Evolutionary conservation across 2,329 filamentous ascomycete species (phyloP), one percentile per base, ranked within the genome.

Genomic region (Fusarium siculi): DNA sequence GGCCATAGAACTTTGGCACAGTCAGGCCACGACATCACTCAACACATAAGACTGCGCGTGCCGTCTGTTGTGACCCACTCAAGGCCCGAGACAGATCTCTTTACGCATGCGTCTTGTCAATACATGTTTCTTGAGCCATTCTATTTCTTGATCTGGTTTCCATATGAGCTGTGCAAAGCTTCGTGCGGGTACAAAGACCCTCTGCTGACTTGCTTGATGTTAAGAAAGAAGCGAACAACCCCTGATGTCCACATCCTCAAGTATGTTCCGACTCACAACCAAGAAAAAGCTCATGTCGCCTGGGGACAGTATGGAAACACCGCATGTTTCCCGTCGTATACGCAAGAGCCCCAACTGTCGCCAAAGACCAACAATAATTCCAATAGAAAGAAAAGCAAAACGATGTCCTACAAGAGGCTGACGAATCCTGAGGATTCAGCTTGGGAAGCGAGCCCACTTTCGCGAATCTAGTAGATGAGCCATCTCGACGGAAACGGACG

Each of bases 301-400:
- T 23, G 10, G 15, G 4, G 30, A 8, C n/a, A 18, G 7, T 9
- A 12, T 18, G 7, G 15, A 32, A 12, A 18, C 46, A 10, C 21
- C 8, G 11, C 21, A 14, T 34, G 16, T 10, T 19, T 10, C 47
- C 11, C 18, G 30, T 0, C 10, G 21, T 34, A 21, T 14, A 10
- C 16, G 23, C 5, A 12, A 23, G 23, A 7, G 5, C 21, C 12
- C 3, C 5, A 4, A 9, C 21, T 6, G 10, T 18, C 5, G 21
- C 10, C 28, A 9, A 32, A n/a, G 21, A 9, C 21, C 19, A 30
- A n/a, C 15, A 49, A n/a, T 7, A 32, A 12, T 9, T 4, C 10
- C 21, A 32, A 23, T 9, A 18, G 28, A 19, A 18, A 19, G 7
- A 14, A 3, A 9, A 50, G 3, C 21, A 23, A 8, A 4, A 14